These are phyloP conservation scores for Leishmania major DNA, from an alignment of 208 protist genomes.

Conservation along the genomic window DNA sequence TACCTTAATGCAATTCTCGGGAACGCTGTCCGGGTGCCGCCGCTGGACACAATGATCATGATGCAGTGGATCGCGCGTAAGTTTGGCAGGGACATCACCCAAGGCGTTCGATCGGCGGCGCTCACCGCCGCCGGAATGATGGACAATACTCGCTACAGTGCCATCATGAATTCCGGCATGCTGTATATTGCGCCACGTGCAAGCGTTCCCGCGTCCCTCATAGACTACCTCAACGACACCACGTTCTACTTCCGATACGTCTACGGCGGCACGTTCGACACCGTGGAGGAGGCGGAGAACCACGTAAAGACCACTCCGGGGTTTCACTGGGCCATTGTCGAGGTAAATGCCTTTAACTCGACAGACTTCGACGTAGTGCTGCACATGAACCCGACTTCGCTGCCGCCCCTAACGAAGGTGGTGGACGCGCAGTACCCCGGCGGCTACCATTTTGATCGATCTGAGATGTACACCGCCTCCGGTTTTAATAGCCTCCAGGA, in stretches of 20 bases:
- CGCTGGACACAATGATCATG: conserved; percentile 53
- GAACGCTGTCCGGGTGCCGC: conserved; percentile 22
- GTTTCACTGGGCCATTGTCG: conserved; percentile 46
- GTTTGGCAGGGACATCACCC: background rate
- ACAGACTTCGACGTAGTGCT: conserved; percentile 51
- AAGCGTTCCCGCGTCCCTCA: conserved; percentile 22
- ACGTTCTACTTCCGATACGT: conserved; percentile 46
- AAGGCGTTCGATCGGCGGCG: conserved; percentile 14
- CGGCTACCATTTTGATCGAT: conserved; percentile 38
- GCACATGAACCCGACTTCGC: conserved; percentile 43
- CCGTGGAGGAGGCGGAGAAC: conserved; percentile 37
- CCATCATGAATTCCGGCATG: conserved; percentile 45
- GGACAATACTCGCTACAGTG: conserved; percentile 29
- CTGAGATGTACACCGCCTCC: conserved; percentile 48
- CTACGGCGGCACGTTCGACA: conserved; percentile 45
- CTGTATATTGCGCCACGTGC: conserved; percentile 46
- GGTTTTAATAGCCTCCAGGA: conserved; percentile 55
- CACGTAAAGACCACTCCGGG: conserved; percentile 18
- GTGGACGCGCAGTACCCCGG: conserved; percentile 36
- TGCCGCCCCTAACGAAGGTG: conserved; percentile 35
- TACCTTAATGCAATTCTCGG: conserved; percentile 36
- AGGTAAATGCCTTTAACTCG: conserved; percentile 40
- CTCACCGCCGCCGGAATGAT: conserved; percentile 27
- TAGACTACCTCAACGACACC: conserved; percentile 35
- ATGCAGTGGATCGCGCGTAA: conserved; percentile 61